Percentiles rank a stretch among this genome's conserved stretches.
Conservation (phyloP, 2,329 filamentous ascomycete genomes). For the Colletotrichum coccodes region DNA sequence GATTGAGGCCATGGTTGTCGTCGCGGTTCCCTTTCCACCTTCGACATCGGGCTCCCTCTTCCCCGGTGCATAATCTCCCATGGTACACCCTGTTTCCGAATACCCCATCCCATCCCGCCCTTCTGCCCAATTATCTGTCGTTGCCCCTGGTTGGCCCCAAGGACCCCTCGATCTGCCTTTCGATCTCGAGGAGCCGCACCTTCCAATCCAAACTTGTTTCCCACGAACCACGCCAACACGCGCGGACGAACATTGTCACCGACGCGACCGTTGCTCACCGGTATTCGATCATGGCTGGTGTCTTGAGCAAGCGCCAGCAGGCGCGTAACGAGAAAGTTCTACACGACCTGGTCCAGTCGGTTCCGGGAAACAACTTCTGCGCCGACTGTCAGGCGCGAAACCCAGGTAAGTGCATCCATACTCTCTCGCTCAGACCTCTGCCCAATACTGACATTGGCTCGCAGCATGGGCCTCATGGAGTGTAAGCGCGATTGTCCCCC, state of each 20-base stretch:
- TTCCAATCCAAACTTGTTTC: constrained; percentile 11
- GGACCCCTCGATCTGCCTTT: constrained; percentile 28
- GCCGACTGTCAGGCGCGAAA: constrained; percentile 93
- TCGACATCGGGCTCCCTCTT: constrained; percentile 27
- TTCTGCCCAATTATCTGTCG: constrained; percentile 8
- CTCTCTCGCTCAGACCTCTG: constrained; percentile 3
- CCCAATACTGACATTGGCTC: constrained; percentile 21
- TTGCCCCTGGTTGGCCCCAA: constrained; percentile 13
- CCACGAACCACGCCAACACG: constrained; percentile 9
- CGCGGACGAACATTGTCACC: neutral
- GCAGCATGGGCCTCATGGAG: constrained; percentile 97
- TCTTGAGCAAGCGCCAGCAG: constrained; percentile 95
- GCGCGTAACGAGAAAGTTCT: constrained; percentile 94
- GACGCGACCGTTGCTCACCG: constrained; percentile 19
- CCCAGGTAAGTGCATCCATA: constrained; percentile 70
- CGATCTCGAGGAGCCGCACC: neutral
- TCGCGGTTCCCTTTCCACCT: constrained; percentile 23
- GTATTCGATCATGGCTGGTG: constrained; percentile 68
- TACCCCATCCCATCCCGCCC: constrained; percentile 18
- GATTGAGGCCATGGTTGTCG: constrained; percentile 29
- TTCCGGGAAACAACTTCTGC: constrained; percentile 92
- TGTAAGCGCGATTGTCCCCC: constrained; percentile 63
- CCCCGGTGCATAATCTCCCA: constrained; percentile 25
- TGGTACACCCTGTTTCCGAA: constrained; percentile 15
- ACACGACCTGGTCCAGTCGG: constrained; percentile 84